phyloP scores from a whole-genome alignment of 139 green algal species.

The Klebsormidium nitens region DNA sequence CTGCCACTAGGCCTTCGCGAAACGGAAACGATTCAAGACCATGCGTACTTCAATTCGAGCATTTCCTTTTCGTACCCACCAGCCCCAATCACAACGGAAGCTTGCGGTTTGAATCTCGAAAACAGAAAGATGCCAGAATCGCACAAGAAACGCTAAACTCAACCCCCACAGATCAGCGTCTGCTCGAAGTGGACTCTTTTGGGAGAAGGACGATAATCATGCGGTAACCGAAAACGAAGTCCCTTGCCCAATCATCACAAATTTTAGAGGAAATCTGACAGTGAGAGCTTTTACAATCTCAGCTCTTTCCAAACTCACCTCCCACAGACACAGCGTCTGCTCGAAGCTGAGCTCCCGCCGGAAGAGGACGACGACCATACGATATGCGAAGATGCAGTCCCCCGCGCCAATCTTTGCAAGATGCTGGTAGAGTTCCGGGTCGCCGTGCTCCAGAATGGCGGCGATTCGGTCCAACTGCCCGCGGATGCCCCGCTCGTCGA shows the following conservation, averaged over 20 bases:
- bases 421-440: constrained; percentile 42
- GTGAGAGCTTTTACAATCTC: neutral
- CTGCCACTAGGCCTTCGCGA: neutral
- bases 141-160: neutral
- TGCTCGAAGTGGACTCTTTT: constrained; percentile 61
- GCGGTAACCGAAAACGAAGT: no score
- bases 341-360: constrained; percentile 62
- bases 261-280: no score
- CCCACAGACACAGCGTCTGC: constrained; percentile 43
- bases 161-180: constrained; percentile 36
- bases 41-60: no score
- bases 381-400: constrained; percentile 31
- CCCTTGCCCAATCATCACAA: no score
- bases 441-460: constrained; percentile 46
- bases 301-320: no score
- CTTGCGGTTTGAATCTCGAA: neutral
- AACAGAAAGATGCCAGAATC: neutral
- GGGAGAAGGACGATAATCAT: constrained; percentile 69
- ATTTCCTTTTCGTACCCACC: no score
- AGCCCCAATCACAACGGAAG: neutral
- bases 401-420: neutral
- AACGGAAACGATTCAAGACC: neutral
- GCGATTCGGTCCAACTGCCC: constrained; percentile 52
- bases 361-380: constrained; percentile 65
- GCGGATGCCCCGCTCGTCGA: constrained; percentile 65